A percentile compares a stretch with the other conserved stretches of the same genome.
These are phyloP conservation scores for Sungouiella thailandica DNA, from an alignment of 805 yeast genomes.

Conservation along the genomic window DNA sequence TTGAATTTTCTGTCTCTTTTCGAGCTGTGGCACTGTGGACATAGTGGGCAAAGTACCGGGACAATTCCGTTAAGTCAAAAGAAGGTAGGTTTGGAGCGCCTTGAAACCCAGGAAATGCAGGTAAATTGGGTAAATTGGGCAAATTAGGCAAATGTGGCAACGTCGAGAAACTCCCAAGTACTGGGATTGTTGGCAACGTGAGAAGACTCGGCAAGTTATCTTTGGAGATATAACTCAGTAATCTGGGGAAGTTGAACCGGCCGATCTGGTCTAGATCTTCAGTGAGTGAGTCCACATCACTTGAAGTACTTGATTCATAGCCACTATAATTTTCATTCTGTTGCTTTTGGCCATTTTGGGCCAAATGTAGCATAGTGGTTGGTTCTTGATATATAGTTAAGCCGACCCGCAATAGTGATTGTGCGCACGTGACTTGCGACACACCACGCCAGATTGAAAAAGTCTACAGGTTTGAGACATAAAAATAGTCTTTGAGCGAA, in stretches of 20 bases:
- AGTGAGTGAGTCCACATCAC: slow-evolving; percentile 30
- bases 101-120: slow-evolving; percentile 21
- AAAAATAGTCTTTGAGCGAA: no score
- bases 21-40: slow-evolving; percentile 10
- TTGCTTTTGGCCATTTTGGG: background rate
- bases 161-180: slow-evolving; percentile 16
- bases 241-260: slow-evolving; percentile 24
- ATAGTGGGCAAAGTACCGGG: slow-evolving; percentile 25
- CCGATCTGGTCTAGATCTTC: slow-evolving; percentile 52
- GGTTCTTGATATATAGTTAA: background rate
- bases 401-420: background rate
- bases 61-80: slow-evolving; percentile 26
- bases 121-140: slow-evolving; percentile 19
- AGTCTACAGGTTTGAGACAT: no score
- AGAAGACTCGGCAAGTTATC: slow-evolving; percentile 20
- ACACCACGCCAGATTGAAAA: no score
- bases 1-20: background rate
- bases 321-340: slow-evolving; percentile 1
- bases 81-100: slow-evolving; percentile 15
- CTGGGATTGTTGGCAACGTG: slow-evolving; percentile 13
- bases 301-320: slow-evolving; percentile 7
- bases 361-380: background rate
- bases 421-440: background rate
- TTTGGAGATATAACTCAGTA: slow-evolving; percentile 8
- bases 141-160: slow-evolving; percentile 18